A percentile compares a stretch with the other conserved stretches of the same genome.
Evolutionary conservation across 495 filamentous ascomycete species (phyloP).

Genomic region (Penicillium cataractarum): DNA sequence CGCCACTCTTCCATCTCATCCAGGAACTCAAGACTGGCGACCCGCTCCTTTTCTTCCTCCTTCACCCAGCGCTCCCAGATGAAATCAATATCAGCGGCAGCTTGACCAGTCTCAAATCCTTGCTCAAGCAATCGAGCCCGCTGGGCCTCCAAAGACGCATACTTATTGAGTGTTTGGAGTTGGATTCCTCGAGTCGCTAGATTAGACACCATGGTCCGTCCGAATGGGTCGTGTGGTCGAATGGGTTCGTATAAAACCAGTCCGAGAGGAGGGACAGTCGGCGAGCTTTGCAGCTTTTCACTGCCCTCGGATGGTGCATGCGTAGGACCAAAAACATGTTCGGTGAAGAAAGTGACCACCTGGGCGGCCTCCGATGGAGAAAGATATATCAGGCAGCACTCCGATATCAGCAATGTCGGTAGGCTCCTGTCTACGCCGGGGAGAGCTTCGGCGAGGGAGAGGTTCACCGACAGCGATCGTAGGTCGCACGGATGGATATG

Average conservation of each 20-base stretch:
- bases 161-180: constrained; percentile 78
- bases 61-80: constrained; percentile 78
- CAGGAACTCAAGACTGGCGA: constrained; percentile 79
- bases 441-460: constrained; percentile 26
- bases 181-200: constrained; percentile 81
- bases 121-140: constrained; percentile 61
- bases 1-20: constrained; percentile 97
- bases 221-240: constrained; percentile 80
- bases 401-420: constrained; percentile 85
- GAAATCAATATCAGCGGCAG: constrained; percentile 69
- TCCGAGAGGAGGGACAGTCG: constrained; percentile 48
- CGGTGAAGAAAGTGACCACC: constrained; percentile 70
- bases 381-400: constrained; percentile 94
- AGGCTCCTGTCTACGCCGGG: constrained; percentile 53
- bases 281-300: neutral
- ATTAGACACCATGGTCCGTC: constrained; percentile 87
- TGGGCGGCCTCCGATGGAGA: constrained; percentile 59
- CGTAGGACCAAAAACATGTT: constrained; percentile 45
- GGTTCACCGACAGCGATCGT: constrained; percentile 53
- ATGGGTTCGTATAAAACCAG: constrained; percentile 90
- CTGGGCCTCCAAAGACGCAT: constrained; percentile 67
- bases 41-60: constrained; percentile 75
- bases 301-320: constrained; percentile 3
- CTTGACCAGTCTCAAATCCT: constrained; percentile 59
- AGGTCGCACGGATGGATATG: constrained; percentile 84